Evolutionary conservation across 345 rosid genomes (phyloP).

Genomic region (Gossypium stocksii): DNA sequence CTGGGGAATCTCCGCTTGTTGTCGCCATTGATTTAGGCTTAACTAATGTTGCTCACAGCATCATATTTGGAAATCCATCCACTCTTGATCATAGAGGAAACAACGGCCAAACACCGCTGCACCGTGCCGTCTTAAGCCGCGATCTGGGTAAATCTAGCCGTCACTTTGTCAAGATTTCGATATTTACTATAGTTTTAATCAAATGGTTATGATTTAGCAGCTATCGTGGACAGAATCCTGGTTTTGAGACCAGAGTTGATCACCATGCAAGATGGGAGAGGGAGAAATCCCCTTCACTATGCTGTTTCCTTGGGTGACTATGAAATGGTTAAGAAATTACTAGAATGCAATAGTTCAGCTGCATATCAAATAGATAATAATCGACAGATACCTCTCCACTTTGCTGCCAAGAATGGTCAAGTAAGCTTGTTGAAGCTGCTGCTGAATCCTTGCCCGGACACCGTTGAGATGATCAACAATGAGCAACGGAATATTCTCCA

Average conservation of each 20-base stretch:
- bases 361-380: conserved; percentile 2
- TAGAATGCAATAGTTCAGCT: background rate
- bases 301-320: background rate
- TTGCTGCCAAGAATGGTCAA: conserved; percentile 4
- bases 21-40: conserved; percentile 3
- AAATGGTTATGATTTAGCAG: background rate
- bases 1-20: conserved; percentile 7
- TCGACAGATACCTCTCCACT: background rate
- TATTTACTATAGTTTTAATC: background rate
- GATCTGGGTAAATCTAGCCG: background rate
- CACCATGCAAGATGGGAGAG: background rate
- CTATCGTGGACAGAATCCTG: background rate
- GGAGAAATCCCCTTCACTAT: conserved; percentile 13
- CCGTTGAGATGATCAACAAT: background rate
- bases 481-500: background rate
- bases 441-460: background rate
- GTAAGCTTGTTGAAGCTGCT: background rate
- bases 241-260: background rate
- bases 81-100: conserved; percentile 5
- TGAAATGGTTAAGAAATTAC: background rate
- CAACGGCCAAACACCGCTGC: background rate
- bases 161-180: background rate
- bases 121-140: background rate
- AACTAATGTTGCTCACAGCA: background rate
- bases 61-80: background rate